Percentiles rank a stretch among this genome's conserved stretches.
Evolutionary conservation across 139 green algal species (phyloP).

Genomic region (Picochlorum sp.): DNA sequence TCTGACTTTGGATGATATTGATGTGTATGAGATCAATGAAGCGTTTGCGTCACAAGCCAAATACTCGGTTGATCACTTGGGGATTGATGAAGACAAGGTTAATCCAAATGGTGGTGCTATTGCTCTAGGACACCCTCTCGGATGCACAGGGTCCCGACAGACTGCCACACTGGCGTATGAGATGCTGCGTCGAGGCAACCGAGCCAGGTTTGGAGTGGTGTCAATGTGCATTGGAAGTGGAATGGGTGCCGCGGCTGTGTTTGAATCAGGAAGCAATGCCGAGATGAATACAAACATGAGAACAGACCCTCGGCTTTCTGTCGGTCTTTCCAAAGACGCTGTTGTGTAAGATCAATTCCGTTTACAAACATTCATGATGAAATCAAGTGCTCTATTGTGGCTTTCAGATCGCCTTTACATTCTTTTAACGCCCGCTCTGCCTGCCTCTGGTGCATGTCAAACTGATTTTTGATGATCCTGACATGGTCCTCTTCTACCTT

Average conservation of each 20-base stretch:
- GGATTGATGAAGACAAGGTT: constrained; percentile 77
- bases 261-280: constrained; percentile 50
- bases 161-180: constrained; percentile 94
- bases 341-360: neutral
- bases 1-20: constrained; percentile 82
- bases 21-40: constrained; percentile 98
- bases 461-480: constrained; percentile 50
- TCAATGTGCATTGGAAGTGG: constrained; percentile 97
- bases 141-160: constrained; percentile 61
- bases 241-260: constrained; percentile 89
- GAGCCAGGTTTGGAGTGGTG: constrained; percentile 86
- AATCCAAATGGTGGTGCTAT: constrained; percentile 98
- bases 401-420: constrained; percentile 42
- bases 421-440: constrained; percentile 62
- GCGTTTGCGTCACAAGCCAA: constrained; percentile 76
- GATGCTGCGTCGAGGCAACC: constrained; percentile 72
- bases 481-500: constrained; percentile 60
- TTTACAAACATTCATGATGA: constrained; percentile 3
- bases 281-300: constrained; percentile 5
- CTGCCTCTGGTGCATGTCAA: constrained; percentile 64
- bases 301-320: neutral
- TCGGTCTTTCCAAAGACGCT: constrained; percentile 9
- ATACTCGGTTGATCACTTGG: constrained; percentile 75
- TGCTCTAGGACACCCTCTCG: constrained; percentile 92
- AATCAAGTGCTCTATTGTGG: constrained; percentile 45